A percentile compares a stretch with the other conserved stretches of the same genome.
phyloP scores from a whole-genome alignment of 1,284 basidiomycete genomes.

The Apiotrichum montevideense region DNA sequence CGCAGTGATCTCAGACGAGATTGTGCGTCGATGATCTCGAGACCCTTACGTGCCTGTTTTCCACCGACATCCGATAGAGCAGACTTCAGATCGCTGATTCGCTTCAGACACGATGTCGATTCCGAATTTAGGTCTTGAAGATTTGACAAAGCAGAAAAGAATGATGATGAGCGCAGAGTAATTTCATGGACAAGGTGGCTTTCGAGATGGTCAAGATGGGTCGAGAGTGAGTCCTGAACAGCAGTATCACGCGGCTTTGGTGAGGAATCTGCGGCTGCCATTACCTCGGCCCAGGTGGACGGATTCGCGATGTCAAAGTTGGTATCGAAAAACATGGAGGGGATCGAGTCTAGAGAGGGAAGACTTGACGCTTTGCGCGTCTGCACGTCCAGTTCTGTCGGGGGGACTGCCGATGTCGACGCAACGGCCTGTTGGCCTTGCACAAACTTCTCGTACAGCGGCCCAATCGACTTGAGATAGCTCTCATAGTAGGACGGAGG shows the following conservation, averaged over 20 bases:
- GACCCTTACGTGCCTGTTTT: slow-evolving; percentile 66
- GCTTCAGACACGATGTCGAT: slow-evolving; percentile 70
- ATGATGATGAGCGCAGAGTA: slow-evolving; percentile 78
- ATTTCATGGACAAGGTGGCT: slow-evolving; percentile 93
- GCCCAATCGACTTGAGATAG: slow-evolving; percentile 65
- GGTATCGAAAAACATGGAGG: slow-evolving; percentile 69
- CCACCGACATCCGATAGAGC: slow-evolving; percentile 72
- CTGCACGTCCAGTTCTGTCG: slow-evolving; percentile 10
- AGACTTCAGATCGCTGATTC: slow-evolving; percentile 65
- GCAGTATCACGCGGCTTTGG: slow-evolving; percentile 52
- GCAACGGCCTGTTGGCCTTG: slow-evolving; percentile 26
- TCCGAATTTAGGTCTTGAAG: slow-evolving; percentile 86
- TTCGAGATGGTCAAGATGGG: slow-evolving; percentile 90
- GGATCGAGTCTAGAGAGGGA: slow-evolving; percentile 67
- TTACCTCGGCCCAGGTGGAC: slow-evolving; percentile 72
- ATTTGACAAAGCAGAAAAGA: slow-evolving; percentile 94
- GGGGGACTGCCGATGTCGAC: slow-evolving; percentile 6
- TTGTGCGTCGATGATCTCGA: slow-evolving; percentile 65
- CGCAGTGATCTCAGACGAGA: slow-evolving; percentile 58
- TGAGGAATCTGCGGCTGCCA: slow-evolving; percentile 19
- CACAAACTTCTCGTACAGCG: slow-evolving; percentile 62
- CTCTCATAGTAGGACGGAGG: slow-evolving; percentile 62
- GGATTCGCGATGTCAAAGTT: slow-evolving; percentile 83
- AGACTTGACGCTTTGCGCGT: slow-evolving; percentile 26
- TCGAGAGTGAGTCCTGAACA: slow-evolving; percentile 85